These are phyloP conservation scores for Castanea mollissima DNA, from an alignment of 306 rosid genomes.

Conservation along the genomic window DNA sequence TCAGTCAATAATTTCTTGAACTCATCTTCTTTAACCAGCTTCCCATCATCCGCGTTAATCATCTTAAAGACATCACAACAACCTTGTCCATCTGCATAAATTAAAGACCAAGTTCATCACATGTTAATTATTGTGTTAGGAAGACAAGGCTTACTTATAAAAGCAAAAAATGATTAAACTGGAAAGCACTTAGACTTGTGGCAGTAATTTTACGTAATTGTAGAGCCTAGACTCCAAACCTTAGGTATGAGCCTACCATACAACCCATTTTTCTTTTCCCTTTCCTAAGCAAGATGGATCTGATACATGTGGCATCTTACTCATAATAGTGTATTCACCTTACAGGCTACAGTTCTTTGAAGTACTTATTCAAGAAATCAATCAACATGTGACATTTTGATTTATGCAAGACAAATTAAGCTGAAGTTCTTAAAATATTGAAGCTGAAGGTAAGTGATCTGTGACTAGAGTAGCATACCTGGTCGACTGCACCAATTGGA, in stretches of 20 bases:
- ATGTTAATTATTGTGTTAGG: background rate
- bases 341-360: background rate
- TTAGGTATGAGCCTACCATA: background rate
- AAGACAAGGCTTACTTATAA: background rate
- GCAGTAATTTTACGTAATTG: too few relatives aligned
- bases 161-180: too few relatives aligned
- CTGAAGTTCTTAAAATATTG: background rate
- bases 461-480: slow-evolving; percentile 45
- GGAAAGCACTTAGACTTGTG: too few relatives aligned
- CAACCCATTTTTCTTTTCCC: background rate
- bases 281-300: background rate
- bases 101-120: slow-evolving; percentile 8
- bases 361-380: background rate
- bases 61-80: slow-evolving; percentile 48
- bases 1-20: slow-evolving; percentile 73
- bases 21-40: slow-evolving; percentile 70
- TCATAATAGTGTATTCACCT: background rate
- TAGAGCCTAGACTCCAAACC: background rate
- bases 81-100: slow-evolving; percentile 73
- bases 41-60: slow-evolving; percentile 58
- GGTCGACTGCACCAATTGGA: slow-evolving; percentile 75
- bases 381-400: background rate
- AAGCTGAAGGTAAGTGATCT: slow-evolving; percentile 2
- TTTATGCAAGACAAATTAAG: background rate
- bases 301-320: background rate